These are phyloP conservation scores for Claviceps arundinis DNA, from an alignment of 2,329 filamentous ascomycete genomes.

Conservation along the genomic window DNA sequence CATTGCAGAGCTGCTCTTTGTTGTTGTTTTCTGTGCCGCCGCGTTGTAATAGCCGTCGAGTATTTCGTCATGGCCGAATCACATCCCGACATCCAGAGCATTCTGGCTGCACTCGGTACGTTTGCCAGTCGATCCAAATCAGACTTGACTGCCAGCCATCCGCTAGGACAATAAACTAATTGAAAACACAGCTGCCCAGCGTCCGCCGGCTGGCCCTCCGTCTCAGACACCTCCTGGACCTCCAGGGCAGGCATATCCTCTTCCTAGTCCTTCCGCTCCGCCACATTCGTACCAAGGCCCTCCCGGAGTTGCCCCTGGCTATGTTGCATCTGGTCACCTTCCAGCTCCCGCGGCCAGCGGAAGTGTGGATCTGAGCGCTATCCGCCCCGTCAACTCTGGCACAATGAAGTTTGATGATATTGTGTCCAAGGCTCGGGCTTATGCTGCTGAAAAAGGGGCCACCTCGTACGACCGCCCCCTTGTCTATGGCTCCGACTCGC, in stretches of 20 bases:
- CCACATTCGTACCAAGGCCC: constrained; percentile 24
- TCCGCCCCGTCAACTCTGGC: constrained; percentile 67
- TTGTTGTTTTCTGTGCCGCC: not conserved
- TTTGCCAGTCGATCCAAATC: constrained; percentile 1
- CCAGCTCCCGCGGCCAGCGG: constrained; percentile 62
- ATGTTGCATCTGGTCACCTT: constrained; percentile 32
- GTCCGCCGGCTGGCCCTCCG: constrained; percentile 27
- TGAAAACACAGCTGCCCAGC: constrained; percentile 27
- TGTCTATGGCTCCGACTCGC: constrained; percentile 27
- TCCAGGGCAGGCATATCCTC: constrained; percentile 25
- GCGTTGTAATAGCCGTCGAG: not conserved
- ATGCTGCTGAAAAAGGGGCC: constrained; percentile 67
- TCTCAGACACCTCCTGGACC: constrained; percentile 27
- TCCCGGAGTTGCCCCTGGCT: constrained; percentile 20
- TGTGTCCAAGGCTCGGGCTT: constrained; percentile 71
- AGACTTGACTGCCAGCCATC: not conserved
- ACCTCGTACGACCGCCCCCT: constrained; percentile 45
- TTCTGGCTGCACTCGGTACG: constrained; percentile 36
- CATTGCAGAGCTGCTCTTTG: not conserved
- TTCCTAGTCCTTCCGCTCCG: constrained; percentile 21
- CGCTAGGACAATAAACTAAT: not conserved
- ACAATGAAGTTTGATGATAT: constrained; percentile 75
- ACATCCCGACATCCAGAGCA: constrained; percentile 30
- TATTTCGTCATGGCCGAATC: constrained; percentile 22
- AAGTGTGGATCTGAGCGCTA: constrained; percentile 65